Conservation (phyloP, 495 filamentous ascomycete species). For the Articulospora tetracladia region DNA sequence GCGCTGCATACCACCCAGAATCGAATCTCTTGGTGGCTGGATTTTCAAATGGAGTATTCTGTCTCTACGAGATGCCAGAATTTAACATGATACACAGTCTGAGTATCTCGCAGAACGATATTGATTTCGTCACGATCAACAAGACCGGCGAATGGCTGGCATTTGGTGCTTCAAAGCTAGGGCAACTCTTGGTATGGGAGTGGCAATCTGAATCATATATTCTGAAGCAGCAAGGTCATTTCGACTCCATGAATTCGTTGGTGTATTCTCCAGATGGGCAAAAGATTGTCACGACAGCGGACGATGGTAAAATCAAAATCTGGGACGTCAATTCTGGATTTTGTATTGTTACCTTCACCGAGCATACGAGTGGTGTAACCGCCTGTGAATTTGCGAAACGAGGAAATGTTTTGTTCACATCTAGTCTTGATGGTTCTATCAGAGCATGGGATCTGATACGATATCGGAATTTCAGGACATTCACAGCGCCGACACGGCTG, state of each 20-base stretch:
- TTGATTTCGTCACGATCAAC: conserved; percentile 90
- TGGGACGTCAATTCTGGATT: conserved; percentile 97
- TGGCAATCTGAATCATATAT: conserved; percentile 99
- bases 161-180: conserved; percentile 93
- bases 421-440: conserved; percentile 88
- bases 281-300: conserved; percentile 84
- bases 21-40: conserved; percentile 87
- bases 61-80: conserved; percentile 92
- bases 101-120: conserved; percentile 93
- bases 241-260: conserved; percentile 92
- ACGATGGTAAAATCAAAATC: conserved; percentile 97
- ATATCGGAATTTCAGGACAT: conserved; percentile 95
- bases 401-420: conserved; percentile 91
- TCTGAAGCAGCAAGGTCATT: conserved; percentile 94
- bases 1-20: conserved; percentile 79
- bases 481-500: conserved; percentile 85
- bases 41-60: conserved; percentile 91
- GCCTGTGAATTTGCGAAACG: conserved; percentile 91
- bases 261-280: conserved; percentile 93
- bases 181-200: conserved; percentile 95
- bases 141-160: conserved; percentile 94
- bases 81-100: conserved; percentile 89
- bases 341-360: conserved; percentile 96
- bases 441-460: conserved; percentile 95
- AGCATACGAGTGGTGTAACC: conserved; percentile 94